Evolutionary conservation across 78 protist species (phyloP).

Genomic region (Creolimax fragrantissima): DNA sequence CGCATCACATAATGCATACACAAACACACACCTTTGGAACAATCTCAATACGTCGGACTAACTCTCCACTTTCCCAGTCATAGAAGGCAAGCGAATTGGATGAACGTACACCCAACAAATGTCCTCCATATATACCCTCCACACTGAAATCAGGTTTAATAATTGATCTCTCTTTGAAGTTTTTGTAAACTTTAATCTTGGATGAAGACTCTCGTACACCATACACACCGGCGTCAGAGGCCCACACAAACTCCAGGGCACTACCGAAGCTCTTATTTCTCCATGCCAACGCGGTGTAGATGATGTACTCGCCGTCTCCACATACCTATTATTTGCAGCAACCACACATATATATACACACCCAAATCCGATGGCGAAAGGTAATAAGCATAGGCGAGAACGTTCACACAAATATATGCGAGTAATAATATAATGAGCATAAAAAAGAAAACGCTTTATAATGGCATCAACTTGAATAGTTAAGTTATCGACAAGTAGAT

Average conservation of each 20-base stretch:
- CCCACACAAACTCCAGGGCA: conserved; percentile 94
- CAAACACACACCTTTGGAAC: conserved; percentile 54
- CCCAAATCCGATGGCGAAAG: not conserved
- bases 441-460: no score
- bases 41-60: conserved; percentile 83
- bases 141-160: conserved; percentile 60
- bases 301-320: conserved; percentile 95
- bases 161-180: conserved; percentile 70
- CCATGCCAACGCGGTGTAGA: conserved; percentile 91
- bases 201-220: conserved; percentile 56
- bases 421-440: no score
- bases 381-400: no score
- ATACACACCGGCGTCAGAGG: conserved; percentile 31
- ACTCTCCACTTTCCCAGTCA: conserved; percentile 81
- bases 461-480: not conserved
- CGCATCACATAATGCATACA: not conserved
- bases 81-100: conserved; percentile 64
- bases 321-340: no score
- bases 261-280: conserved; percentile 84
- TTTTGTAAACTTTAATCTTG: conserved; percentile 66
- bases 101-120: conserved; percentile 67
- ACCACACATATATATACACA: conserved; percentile 49
- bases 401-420: no score
- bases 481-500: no score
- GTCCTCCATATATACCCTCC: conserved; percentile 83